These are phyloP conservation scores for Chrysosporium queenslandicum DNA, from an alignment of 2,329 filamentous ascomycete species.

Conservation along the genomic window DNA sequence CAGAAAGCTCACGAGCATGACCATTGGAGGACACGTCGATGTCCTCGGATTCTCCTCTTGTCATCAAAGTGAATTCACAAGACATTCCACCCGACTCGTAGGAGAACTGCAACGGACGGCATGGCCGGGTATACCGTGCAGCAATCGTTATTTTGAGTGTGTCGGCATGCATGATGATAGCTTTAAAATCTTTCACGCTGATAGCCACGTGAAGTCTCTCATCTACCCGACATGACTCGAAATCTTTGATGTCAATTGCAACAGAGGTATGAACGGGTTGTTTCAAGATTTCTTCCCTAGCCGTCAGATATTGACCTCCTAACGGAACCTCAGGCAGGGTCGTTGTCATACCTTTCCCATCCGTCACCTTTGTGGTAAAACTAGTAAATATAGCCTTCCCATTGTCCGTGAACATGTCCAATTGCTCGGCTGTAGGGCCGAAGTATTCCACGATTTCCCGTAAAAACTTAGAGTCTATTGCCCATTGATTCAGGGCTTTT, in stretches of 20 bases:
- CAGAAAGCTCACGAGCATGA: slow-evolving; percentile 32
- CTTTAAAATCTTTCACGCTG: slow-evolving; percentile 56
- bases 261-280: slow-evolving; percentile 57
- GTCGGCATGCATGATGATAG: slow-evolving; percentile 53
- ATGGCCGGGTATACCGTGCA: slow-evolving; percentile 51
- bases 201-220: slow-evolving; percentile 53
- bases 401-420: slow-evolving; percentile 51
- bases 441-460: slow-evolving; percentile 56
- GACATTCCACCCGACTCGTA: slow-evolving; percentile 48
- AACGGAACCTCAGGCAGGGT: neutral
- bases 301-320: no score
- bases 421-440: slow-evolving; percentile 52
- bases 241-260: slow-evolving; percentile 51
- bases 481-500: slow-evolving; percentile 49
- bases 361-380: slow-evolving; percentile 54
- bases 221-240: slow-evolving; percentile 50
- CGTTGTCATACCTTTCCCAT: slow-evolving; percentile 44
- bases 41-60: slow-evolving; percentile 45
- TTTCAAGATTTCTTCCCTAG: slow-evolving; percentile 56
- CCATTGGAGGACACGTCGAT: slow-evolving; percentile 30
- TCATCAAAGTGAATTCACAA: slow-evolving; percentile 57
- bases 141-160: slow-evolving; percentile 46
- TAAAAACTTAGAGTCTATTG: slow-evolving; percentile 47
- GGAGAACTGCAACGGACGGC: slow-evolving; percentile 50
- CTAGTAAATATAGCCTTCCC: slow-evolving; percentile 53